Percentiles rank a stretch among this genome's conserved stretches.
Evolutionary conservation across 768 basidiomycete species (phyloP).

Genomic region (Panaeolus papilionaceus): DNA sequence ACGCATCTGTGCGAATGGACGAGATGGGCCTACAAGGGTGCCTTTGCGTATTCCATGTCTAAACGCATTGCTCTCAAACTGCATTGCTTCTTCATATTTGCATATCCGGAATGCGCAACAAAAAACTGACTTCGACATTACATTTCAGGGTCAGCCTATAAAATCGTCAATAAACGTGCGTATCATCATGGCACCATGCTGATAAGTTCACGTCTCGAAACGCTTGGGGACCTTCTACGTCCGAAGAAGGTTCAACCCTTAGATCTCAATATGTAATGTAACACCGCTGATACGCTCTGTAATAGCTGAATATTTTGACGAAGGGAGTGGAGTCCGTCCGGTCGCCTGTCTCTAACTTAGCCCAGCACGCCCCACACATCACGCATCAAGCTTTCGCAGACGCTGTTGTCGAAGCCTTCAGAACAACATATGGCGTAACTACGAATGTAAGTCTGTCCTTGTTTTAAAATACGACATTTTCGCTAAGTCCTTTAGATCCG

Average conservation of each 20-base stretch:
- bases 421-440: conserved; percentile 54
- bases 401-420: conserved; percentile 75
- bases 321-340: conserved; percentile 91
- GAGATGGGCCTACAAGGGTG: no score
- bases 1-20: no score
- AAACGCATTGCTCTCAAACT: background rate
- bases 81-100: background rate
- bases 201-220: conserved; percentile 77
- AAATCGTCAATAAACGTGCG: conserved; percentile 87
- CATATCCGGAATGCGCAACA: background rate
- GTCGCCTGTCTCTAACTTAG: conserved; percentile 90
- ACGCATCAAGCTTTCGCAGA: conserved; percentile 75
- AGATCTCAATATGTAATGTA: background rate
- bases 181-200: conserved; percentile 99
- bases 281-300: conserved; percentile 3
- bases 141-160: conserved; percentile 98
- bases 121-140: conserved; percentile 37
- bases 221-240: conserved; percentile 75
- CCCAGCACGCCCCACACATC: conserved; percentile 52
- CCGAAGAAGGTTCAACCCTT: conserved; percentile 56
- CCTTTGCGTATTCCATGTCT: background rate
- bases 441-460: conserved; percentile 32
- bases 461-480: background rate
- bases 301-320: conserved; percentile 78
- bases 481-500: conserved; percentile 38